These are phyloP conservation scores for Huntiella bhutanensis DNA, from an alignment of 2,329 filamentous ascomycete species.

Conservation along the genomic window DNA sequence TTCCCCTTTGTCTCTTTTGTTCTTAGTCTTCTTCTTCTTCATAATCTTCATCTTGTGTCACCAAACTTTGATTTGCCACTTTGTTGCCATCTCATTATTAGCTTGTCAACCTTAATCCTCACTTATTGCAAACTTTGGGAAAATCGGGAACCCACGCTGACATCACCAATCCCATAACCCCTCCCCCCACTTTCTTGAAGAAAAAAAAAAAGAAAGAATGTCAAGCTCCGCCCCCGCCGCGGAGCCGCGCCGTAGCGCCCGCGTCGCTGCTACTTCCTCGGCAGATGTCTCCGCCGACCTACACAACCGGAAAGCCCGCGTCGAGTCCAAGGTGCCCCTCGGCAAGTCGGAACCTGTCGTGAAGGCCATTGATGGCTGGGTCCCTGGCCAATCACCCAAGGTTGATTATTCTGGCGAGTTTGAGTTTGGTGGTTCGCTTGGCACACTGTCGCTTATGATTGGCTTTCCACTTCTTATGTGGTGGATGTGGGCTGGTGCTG, in stretches of 20 bases:
- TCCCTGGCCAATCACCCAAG: conserved; percentile 39
- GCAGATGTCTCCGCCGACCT: not conserved
- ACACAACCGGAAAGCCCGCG: not conserved
- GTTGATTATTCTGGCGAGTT: conserved; percentile 43
- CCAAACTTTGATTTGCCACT: no score
- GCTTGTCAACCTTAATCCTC: no score
- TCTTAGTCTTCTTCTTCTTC: no score
- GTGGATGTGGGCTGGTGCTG: conserved; percentile 97
- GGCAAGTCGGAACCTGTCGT: conserved; percentile 9
- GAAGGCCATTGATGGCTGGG: conserved; percentile 35
- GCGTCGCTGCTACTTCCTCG: conserved; percentile 8
- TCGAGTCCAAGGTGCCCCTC: conserved; percentile 2
- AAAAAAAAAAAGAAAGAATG: not conserved
- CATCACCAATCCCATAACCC: no score
- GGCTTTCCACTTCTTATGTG: conserved; percentile 92
- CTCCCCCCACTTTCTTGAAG: not conserved
- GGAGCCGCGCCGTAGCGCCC: conserved; percentile 3
- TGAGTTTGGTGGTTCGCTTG: conserved; percentile 80
- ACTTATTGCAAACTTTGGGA: no score
- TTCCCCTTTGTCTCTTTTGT: no score
- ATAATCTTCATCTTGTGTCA: no score
- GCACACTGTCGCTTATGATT: conserved; percentile 70
- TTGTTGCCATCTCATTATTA: no score
- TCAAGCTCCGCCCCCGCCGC: not conserved
- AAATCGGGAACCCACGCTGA: no score